Conservation (phyloP, 2,329 filamentous ascomycete genomes). For the Xylaria sp. region DNA sequence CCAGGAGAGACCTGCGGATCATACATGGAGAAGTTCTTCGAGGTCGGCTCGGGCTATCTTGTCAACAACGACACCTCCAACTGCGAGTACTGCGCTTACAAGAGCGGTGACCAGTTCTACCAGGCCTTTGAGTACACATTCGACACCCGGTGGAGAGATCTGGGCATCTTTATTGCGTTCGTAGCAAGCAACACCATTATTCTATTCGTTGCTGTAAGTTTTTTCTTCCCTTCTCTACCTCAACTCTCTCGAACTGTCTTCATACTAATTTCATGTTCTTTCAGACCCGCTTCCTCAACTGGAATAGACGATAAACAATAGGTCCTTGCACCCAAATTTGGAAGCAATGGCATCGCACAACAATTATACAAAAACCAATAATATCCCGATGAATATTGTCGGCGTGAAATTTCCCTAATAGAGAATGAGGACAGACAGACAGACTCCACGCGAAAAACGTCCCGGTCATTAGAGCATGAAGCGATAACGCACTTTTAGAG, state of each 20-base stretch:
- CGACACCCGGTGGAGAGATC: slow-evolving; percentile 75
- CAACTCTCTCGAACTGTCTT: neutral
- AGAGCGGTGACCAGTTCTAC: slow-evolving; percentile 82
- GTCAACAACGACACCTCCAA: slow-evolving; percentile 66
- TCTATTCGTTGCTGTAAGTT: slow-evolving; percentile 57
- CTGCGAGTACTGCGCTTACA: slow-evolving; percentile 85
- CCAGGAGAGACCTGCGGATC: slow-evolving; percentile 70
- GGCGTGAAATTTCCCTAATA: slow-evolving; percentile 13
- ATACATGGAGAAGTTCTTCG: slow-evolving; percentile 78
- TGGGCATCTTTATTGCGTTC: slow-evolving; percentile 80
- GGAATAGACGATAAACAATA: slow-evolving; percentile 56
- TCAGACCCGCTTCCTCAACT: slow-evolving; percentile 59
- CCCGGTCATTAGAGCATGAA: slow-evolving; percentile 3
- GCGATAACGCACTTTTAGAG: slow-evolving; percentile 6
- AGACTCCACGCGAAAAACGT: neutral
- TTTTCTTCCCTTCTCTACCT: neutral
- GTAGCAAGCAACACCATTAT: slow-evolving; percentile 77
- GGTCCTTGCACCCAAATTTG: too few species aligned
- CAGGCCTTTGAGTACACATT: slow-evolving; percentile 69
- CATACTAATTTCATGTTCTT: slow-evolving; percentile 26
- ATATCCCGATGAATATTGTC: neutral
- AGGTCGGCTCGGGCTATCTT: slow-evolving; percentile 70
- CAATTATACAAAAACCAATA: neutral
- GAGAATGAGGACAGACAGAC: neutral
- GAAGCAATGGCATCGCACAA: neutral